Base-by-base conservation (phyloP, 1,284 basidiomycete genomes). In the Irpex sp. region DNA sequence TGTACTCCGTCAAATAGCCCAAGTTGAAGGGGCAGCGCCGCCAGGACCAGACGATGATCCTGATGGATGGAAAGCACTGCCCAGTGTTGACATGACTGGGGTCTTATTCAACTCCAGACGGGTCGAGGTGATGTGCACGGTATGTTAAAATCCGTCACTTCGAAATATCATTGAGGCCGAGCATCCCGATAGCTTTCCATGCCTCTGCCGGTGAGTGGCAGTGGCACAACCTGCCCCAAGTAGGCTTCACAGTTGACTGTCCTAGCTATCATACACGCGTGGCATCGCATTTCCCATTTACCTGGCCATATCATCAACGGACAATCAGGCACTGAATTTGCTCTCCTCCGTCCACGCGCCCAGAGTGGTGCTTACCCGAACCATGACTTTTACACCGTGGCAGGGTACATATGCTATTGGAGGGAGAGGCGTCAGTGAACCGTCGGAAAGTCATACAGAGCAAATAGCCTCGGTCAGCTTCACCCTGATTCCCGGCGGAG, bases 31-130 rank as follows among this genome's bases (percentile, higher is more conserved):
- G 11, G 74, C 68, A 8, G 70, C 74, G 13, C 65, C 83, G 17
- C 65, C 76, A 4, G 79, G 80, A n/a, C 83, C 82, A 11, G 75
- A 78, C 17, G 77, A 68, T 26, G 84, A 85, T 65, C 76, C 78
- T 1, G 75, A 78, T 19, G 83, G 83, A 21, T 84, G 82, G 84
- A 77, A 80, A 46, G 71, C 78, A 6, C 67, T 79, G 15, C 71
- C 74, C 4, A 68, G 77, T 3, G 65, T 79, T 13, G 69, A 64
- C 37, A 65, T 82, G 36, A 73, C 72, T 57, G 84, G 83, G 3
- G 77, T 70, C 19, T 65, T 84, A 2, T 84, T 84, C 69, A 74
- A 75, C 37, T 74, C 71, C 33, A 76, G 78, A 33, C 64, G 72
- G 1, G 60, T 68, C 5, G 59, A 63, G 19, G 63, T 63, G n/a